Percentiles rank a stretch among this genome's conserved stretches.
These are phyloP conservation scores for Larix sibirica DNA, from an alignment of 83 land plant species.

Conservation along the genomic window DNA sequence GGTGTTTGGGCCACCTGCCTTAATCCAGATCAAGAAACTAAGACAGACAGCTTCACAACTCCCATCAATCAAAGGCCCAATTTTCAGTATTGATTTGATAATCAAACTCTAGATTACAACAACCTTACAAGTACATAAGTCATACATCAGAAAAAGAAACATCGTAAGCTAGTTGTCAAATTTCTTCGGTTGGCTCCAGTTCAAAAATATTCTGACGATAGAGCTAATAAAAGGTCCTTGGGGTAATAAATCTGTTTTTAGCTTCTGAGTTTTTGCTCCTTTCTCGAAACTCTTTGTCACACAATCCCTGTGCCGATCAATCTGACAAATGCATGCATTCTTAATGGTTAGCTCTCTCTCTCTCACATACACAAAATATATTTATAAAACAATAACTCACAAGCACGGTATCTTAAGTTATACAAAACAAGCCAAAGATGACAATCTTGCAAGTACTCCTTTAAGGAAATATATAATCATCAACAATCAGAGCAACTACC, in stretches of 20 bases:
- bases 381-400: background rate
- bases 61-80: background rate
- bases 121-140: background rate
- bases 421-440: background rate
- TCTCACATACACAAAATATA: background rate
- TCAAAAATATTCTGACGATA: background rate
- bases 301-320: background rate
- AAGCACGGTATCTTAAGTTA: background rate
- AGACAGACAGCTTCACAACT: background rate
- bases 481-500: background rate
- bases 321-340: background rate
- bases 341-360: background rate
- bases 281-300: conserved; percentile 1
- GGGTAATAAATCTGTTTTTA: background rate
- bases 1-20: background rate
- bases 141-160: background rate
- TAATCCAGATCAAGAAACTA: conserved; percentile 1
- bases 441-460: background rate
- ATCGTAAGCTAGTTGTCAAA: background rate
- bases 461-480: background rate
- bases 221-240: conserved; percentile 10
- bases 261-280: conserved; percentile 3
- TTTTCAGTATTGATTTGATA: background rate
- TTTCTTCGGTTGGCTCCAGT: conserved; percentile 17
- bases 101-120: background rate